These are phyloP conservation scores for Aegilops speltoides DNA, from an alignment of 176 grass and related monocot species.

Conservation along the genomic window DNA sequence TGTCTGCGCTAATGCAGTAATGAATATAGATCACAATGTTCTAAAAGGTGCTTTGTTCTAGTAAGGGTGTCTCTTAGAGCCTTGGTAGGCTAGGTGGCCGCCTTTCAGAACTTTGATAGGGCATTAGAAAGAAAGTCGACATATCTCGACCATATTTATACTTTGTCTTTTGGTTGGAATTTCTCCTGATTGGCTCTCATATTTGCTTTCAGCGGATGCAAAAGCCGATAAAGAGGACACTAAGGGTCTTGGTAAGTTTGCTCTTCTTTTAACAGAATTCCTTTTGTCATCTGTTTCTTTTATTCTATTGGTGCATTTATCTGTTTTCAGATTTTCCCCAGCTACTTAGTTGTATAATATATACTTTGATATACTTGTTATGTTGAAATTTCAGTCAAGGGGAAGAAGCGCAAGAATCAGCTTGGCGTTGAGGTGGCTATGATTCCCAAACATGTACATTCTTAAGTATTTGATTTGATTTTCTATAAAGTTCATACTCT, in stretches of 20 bases:
- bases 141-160: not conserved
- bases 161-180: slow-evolving; percentile 11
- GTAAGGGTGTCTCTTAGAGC: not conserved
- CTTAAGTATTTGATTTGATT: slow-evolving; percentile 2
- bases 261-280: slow-evolving; percentile 5
- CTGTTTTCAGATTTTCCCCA: not conserved
- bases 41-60: not conserved
- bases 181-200: slow-evolving; percentile 14
- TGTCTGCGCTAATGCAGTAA: not conserved
- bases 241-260: slow-evolving; percentile 45
- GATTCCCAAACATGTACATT: slow-evolving; percentile 9
- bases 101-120: not conserved
- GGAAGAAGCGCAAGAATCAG: slow-evolving; percentile 87
- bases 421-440: slow-evolving; percentile 60
- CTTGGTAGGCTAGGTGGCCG: not conserved
- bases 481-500: not conserved
- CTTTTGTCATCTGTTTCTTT: not conserved
- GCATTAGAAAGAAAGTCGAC: not conserved
- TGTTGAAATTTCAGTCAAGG: slow-evolving; percentile 52
- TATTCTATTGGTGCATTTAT: slow-evolving; percentile 11
- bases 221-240: slow-evolving; percentile 72
- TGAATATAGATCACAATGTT: not conserved
- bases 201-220: slow-evolving; percentile 44
- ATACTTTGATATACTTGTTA: slow-evolving; percentile 30
- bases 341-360: not conserved